Conservation (phyloP, 257 asterid species). For the Nicotiana knightiana region DNA sequence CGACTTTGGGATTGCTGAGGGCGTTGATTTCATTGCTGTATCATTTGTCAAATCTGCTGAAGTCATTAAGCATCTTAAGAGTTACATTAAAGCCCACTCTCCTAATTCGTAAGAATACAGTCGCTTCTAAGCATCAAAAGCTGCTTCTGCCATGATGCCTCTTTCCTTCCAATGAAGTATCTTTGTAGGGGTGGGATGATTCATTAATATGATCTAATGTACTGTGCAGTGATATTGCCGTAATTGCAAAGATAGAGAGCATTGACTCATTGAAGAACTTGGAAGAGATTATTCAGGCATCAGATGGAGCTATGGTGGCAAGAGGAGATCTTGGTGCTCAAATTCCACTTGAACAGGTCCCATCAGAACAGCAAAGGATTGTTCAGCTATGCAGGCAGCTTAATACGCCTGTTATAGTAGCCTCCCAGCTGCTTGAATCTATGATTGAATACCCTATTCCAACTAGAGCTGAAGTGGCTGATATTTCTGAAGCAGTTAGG, state of each 20-base stretch:
- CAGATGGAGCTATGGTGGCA: slow-evolving; percentile 99
- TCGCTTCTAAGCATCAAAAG: neutral
- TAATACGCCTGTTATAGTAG: slow-evolving; percentile 90
- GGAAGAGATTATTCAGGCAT: slow-evolving; percentile 83
- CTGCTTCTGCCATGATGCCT: neutral
- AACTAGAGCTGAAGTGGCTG: slow-evolving; percentile 99
- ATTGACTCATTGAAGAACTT: slow-evolving; percentile 87
- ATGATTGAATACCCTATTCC: slow-evolving; percentile 99
- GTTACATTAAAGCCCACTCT: slow-evolving; percentile 92
- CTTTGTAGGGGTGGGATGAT: too few relatives aligned
- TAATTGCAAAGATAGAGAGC: slow-evolving; percentile 92
- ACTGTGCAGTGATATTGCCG: slow-evolving; percentile 71
- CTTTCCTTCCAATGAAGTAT: neutral
- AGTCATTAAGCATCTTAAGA: slow-evolving; percentile 88
- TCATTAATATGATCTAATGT: neutral
- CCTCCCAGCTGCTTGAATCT: slow-evolving; percentile 94
- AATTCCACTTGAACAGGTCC: slow-evolving; percentile 96
- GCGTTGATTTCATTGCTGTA: slow-evolving; percentile 94
- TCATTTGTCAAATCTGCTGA: slow-evolving; percentile 99
- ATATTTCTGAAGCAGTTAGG: slow-evolving; percentile 95
- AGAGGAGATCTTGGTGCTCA: slow-evolving; percentile 99
- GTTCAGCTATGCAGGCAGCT: slow-evolving; percentile 85
- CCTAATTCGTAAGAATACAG: slow-evolving; percentile 60
- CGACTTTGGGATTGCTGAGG: slow-evolving; percentile 95
- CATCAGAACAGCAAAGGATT: slow-evolving; percentile 85